A percentile compares a stretch with the other conserved stretches of the same genome.
Conservation (phyloP, 345 rosid genomes). For the Gynandropsis gynandra region DNA sequence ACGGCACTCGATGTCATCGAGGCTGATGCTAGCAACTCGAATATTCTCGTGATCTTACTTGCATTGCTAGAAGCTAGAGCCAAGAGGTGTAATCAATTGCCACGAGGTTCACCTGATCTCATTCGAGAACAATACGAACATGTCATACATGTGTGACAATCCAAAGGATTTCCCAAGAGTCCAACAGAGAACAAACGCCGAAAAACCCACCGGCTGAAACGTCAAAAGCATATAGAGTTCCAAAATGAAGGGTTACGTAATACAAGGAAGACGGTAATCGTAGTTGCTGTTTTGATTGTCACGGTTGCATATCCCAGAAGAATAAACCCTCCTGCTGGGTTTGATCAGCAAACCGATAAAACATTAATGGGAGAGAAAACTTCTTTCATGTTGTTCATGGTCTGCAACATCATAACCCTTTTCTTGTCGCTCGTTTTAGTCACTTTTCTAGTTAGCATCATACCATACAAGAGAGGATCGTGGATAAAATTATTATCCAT, state of each 20-base stretch:
- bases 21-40: constrained; percentile 33
- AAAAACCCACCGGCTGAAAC: constrained; percentile 16
- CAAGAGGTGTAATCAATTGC: constrained; percentile 36
- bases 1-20: constrained; percentile 41
- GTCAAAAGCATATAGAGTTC: constrained; percentile 33
- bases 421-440: constrained; percentile 50
- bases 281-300: constrained; percentile 58
- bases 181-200: constrained; percentile 9
- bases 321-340: constrained; percentile 61
- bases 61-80: constrained; percentile 36
- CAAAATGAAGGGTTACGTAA: constrained; percentile 50
- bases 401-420: constrained; percentile 49
- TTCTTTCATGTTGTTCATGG: constrained; percentile 46
- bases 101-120: constrained; percentile 12
- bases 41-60: constrained; percentile 31
- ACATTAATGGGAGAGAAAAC: constrained; percentile 22
- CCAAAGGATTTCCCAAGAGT: constrained; percentile 11
- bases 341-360: constrained; percentile 34
- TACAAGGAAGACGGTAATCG: constrained; percentile 48
- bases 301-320: constrained; percentile 62
- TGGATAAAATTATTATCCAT: constrained; percentile 37
- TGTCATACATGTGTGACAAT: neutral
- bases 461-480: constrained; percentile 47
- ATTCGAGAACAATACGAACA: neutral
- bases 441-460: constrained; percentile 47